These are phyloP conservation scores for Aspergillus awamori DNA, from an alignment of 2,329 filamentous ascomycete genomes.

Conservation along the genomic window DNA sequence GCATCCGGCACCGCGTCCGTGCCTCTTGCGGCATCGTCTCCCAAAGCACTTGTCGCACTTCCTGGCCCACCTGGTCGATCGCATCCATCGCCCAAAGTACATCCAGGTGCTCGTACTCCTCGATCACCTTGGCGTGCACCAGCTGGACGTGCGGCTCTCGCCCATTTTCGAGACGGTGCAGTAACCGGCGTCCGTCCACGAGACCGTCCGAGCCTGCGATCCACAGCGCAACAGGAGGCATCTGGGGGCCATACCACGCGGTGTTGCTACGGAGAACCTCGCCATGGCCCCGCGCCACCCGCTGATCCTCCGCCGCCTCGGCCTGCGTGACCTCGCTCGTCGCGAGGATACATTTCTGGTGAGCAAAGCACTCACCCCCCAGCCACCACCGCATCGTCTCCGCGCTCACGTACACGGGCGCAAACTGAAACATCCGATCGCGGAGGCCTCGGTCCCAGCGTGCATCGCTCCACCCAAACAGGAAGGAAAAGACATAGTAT, in stretches of 20 bases:
- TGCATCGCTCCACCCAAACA: constrained; percentile 84
- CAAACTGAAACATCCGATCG: constrained; percentile 86
- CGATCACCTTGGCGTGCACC: constrained; percentile 79
- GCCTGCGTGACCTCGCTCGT: constrained; percentile 73
- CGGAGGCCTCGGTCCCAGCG: constrained; percentile 82
- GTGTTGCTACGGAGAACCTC: constrained; percentile 41
- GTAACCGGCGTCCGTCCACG: constrained; percentile 76
- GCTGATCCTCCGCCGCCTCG: constrained; percentile 49
- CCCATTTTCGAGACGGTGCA: constrained; percentile 73
- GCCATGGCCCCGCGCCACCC: constrained; percentile 22
- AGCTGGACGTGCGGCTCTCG: constrained; percentile 79
- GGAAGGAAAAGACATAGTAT: constrained; percentile 84
- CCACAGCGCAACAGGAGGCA: constrained; percentile 86
- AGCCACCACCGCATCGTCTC: constrained; percentile 97
- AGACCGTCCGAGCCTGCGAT: constrained; percentile 80
- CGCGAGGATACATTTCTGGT: constrained; percentile 82
- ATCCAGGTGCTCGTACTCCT: constrained; percentile 90
- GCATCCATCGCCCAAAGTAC: constrained; percentile 94
- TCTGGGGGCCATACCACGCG: constrained; percentile 80
- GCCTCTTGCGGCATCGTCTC: constrained; percentile 64
- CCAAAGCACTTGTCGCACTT: constrained; percentile 83
- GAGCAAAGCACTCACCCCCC: constrained; percentile 79
- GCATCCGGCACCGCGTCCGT: constrained; percentile 63
- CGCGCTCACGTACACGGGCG: constrained; percentile 84
- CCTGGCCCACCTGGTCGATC: constrained; percentile 77